Evolutionary conservation across 192 early-diverging fungal genomes (phyloP).

Genomic region (Helicostylum pulchrum): DNA sequence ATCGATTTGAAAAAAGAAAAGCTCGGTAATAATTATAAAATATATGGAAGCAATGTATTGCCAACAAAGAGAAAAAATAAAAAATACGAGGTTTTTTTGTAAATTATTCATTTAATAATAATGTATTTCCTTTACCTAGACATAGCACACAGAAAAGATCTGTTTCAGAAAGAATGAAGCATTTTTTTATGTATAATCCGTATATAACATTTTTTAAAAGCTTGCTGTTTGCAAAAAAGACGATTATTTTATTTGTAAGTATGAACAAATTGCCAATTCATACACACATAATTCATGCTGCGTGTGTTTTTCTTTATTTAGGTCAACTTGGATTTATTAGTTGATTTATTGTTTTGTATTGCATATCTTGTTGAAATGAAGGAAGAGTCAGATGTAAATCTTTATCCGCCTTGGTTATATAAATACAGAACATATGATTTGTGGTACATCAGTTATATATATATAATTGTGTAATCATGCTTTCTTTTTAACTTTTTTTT

Average conservation of each 20-base stretch:
- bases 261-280: constrained; percentile 23
- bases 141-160: too few relatives aligned
- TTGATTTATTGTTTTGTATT: constrained; percentile 52
- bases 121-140: too few relatives aligned
- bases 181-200: too few relatives aligned
- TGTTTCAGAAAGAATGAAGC: too few relatives aligned
- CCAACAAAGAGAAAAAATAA: too few relatives aligned
- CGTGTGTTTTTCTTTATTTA: constrained; percentile 2
- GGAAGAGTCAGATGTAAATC: constrained; percentile 24
- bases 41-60: too few relatives aligned
- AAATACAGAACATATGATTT: constrained; percentile 37
- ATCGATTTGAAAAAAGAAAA: constrained; percentile 17
- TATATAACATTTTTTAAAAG: background rate
- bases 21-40: constrained; percentile 5
- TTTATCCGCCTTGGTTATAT: constrained; percentile 49
- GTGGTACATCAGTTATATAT: constrained; percentile 32
- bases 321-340: constrained; percentile 51
- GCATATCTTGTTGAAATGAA: constrained; percentile 57
- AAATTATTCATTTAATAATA: too few relatives aligned
- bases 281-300: constrained; percentile 26
- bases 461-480: background rate
- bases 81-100: too few relatives aligned
- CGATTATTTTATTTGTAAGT: constrained; percentile 29
- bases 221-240: constrained; percentile 16
- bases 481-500: background rate